Evolutionary conservation across 176 grass and related monocot genomes (phyloP), one percentile per base, ranked within the genome.

Genomic region (Raddia distichophylla): DNA sequence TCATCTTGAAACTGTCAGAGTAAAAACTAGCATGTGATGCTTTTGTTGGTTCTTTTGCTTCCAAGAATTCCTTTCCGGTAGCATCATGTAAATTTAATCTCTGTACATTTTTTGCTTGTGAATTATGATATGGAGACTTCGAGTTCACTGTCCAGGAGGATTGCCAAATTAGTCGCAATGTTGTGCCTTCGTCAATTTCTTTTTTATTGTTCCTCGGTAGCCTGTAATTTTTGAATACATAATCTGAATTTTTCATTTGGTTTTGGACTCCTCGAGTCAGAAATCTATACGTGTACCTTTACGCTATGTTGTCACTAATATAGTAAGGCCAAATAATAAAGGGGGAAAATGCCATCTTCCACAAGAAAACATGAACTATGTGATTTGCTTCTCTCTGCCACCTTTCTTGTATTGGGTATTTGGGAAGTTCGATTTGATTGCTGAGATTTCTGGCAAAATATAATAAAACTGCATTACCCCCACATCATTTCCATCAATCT

Each of bases 31-130:
- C 4, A 47, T 76, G 37, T 50, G n/a, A 35, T 48, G 14, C 3
- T 76, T 47, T 8, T 48, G 10, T 22, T 60, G 10, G 8, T 80
- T 67, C 7, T 56, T 52, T 64, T 64, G 86, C 57, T 76, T 70
- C 48, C 40, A 27, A 56, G 20, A 52, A 16, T 19, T 73, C 6
- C 34, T 56, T 14, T 7, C 42, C n/a, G 18, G 74, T 74, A 75
- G 18, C 48, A 75, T 73, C 46, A 74, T 80, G 62, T 80, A 84
- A 88, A 89, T 71, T 82, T 35, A 40, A 51, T 69, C 46, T 54
- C 54, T 85, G 43, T 80, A 84, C 61, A 67, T 67, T 73, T 3
- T 78, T 60, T 60, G 42, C 51, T 52, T 33, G 1, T 59, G 33
- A 40, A 40, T 40, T 40, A 40, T 40, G 4, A 33, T 37, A 73